Conservation (phyloP, 257 asterid species). For the Salvia rosmarinus region DNA sequence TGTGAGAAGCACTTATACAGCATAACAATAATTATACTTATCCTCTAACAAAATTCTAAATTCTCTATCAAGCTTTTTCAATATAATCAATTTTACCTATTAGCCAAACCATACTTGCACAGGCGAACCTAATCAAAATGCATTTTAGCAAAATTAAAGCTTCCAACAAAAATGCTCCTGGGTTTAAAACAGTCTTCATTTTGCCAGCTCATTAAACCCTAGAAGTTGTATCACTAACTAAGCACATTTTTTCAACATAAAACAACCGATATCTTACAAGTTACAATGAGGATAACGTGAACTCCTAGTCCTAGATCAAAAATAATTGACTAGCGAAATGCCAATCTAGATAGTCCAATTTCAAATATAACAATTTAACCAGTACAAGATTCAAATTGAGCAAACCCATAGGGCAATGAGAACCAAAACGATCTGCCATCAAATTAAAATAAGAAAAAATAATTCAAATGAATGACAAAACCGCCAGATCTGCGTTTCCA, state of each 20-base stretch:
- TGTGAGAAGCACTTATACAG: too few species aligned
- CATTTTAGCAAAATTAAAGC: neutral
- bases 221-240: neutral
- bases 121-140: neutral
- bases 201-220: neutral
- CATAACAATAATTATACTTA: too few species aligned
- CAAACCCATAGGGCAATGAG: neutral
- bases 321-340: neutral
- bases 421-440: neutral
- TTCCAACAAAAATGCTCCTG: neutral
- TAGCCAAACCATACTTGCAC: neutral
- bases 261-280: neutral
- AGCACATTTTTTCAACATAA: neutral
- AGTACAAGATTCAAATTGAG: neutral
- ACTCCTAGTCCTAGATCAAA: neutral
- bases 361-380: neutral
- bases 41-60: neutral
- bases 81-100: neutral
- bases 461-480: neutral
- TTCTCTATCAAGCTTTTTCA: neutral
- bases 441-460: neutral
- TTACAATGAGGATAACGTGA: too few species aligned
- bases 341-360: neutral
- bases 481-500: slow-evolving; percentile 22
- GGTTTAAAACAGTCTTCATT: neutral